Base-by-base conservation (phyloP, 257 asterid genomes). In the Salvia miltiorrhiza region DNA sequence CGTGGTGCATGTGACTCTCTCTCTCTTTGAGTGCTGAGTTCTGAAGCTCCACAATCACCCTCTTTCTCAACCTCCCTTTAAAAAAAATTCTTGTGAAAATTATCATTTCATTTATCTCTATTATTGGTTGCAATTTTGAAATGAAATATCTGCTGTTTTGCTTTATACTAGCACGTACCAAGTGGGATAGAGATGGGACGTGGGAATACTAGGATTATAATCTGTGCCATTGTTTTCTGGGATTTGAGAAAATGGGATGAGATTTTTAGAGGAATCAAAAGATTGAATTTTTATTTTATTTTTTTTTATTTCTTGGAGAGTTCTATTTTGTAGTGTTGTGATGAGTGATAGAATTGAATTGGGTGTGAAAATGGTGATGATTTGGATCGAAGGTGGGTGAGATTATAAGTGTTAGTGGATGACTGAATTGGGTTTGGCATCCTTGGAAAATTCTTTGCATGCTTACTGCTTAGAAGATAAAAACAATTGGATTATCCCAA, bases 1-100 rank as follows among this genome's bases (percentile, higher is more conserved):
- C 75, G 83, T 78, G 82, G 75, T 83, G 88, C 88, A 81, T 84
- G 87, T 80, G 90, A 73, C n/a, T n/a, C n/a, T n/a, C n/a, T n/a
- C 67, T 62, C 58, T 39, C 52, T 61, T 63, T 70, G 72, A 81
- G 88, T 84, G 84, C 72, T 80, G 63, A 67, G 61, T 59, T 84
- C 85, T 73, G 88, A 75, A 84, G 71, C 79, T 78, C 88, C 93
- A 87, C 87, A 73, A 75, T n/a, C 80, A 81, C 48, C 79, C 48
- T 70, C 69, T 66, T 45, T 21, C 52, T 57, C n/a, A n/a, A n/a
- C n/a, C n/a, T 54, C 69, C 71, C 77, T 81, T 81, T 67, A 60
- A n/a, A n/a, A n/a, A n/a, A n/a, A n/a, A n/a, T n/a, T n/a, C n/a
- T n/a, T n/a, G n/a, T n/a, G 26, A 30, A 50, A 44, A 56, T 69